Conservation (phyloP, 768 basidiomycete species). For the Suillus fuscotomentosus region DNA sequence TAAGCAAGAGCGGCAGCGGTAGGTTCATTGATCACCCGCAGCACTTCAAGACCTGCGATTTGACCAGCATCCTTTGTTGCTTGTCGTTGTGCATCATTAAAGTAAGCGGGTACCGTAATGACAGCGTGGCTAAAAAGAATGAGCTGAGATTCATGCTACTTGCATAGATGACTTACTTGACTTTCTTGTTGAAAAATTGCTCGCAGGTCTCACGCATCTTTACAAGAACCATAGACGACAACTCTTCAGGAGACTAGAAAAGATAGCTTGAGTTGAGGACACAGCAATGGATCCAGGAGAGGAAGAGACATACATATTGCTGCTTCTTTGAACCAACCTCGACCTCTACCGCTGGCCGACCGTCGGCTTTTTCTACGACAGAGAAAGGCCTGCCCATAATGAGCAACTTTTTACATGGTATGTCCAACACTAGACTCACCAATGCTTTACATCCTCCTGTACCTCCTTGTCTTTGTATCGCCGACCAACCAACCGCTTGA, state of each 20-base stretch:
- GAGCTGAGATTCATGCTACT: neutral
- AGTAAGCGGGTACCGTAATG: slow-evolving; percentile 96
- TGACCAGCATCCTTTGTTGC: slow-evolving; percentile 98
- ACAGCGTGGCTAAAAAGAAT: slow-evolving; percentile 65
- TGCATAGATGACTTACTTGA: slow-evolving; percentile 66
- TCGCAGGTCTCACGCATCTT: slow-evolving; percentile 99
- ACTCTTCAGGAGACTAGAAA: slow-evolving; percentile 73
- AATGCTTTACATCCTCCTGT: slow-evolving; percentile 83
- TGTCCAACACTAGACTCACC: slow-evolving; percentile 41
- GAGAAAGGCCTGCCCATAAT: slow-evolving; percentile 69
- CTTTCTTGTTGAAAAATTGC: slow-evolving; percentile 86
- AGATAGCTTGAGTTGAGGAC: neutral
- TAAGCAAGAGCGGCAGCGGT: slow-evolving; percentile 98
- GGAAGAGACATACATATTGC: slow-evolving; percentile 54
- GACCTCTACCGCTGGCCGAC: slow-evolving; percentile 79
- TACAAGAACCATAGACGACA: slow-evolving; percentile 82
- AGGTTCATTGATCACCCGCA: slow-evolving; percentile 98
- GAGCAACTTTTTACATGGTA: neutral
- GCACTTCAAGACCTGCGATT: slow-evolving; percentile 95
- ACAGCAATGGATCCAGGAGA: neutral
- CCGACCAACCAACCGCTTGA: slow-evolving; percentile 94
- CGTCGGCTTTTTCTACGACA: slow-evolving; percentile 68
- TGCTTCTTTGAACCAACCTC: slow-evolving; percentile 86
- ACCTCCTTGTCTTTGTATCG: slow-evolving; percentile 94
- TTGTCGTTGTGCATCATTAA: slow-evolving; percentile 99